Percentiles rank a stretch among this genome's conserved stretches.
Conservation (phyloP, 108 stramenopile species). For the Cyclostephanos tholiformis region DNA sequence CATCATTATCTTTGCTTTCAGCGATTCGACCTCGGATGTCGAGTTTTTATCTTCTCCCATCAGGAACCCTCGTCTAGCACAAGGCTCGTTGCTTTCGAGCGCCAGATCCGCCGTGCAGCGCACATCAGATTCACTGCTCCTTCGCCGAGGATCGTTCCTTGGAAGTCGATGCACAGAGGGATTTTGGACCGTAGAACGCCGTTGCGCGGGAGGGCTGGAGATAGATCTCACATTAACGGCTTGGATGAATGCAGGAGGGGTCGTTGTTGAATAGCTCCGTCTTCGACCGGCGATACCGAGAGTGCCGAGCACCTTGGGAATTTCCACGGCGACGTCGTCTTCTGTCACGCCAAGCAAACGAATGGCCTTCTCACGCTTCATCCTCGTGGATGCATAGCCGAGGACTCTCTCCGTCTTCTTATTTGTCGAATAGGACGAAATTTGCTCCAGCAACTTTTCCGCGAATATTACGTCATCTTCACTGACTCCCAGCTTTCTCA, state of each 20-base stretch:
- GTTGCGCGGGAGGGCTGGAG: neutral
- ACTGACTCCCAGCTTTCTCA: conserved; percentile 45
- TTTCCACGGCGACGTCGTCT: conserved; percentile 44
- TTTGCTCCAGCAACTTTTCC: conserved; percentile 38
- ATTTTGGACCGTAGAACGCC: neutral
- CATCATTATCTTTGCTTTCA: conserved; percentile 22
- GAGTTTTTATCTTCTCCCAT: conserved; percentile 4
- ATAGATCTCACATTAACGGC: neutral
- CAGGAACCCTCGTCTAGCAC: neutral
- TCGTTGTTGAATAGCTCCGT: conserved; percentile 10
- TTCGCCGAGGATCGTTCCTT: neutral
- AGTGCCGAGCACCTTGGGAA: conserved; percentile 35
- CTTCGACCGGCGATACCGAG: conserved; percentile 32
- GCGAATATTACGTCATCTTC: conserved; percentile 44
- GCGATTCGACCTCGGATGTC: conserved; percentile 18
- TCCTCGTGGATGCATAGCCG: conserved; percentile 26
- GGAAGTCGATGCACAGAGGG: neutral
- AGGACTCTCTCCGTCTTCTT: conserved; percentile 44
- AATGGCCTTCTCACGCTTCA: conserved; percentile 36
- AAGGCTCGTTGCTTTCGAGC: too few species aligned
- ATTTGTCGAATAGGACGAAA: conserved; percentile 16
- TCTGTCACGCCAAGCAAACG: conserved; percentile 41
- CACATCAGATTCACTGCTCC: neutral
- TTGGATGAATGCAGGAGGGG: neutral
- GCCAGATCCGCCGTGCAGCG: neutral